These are phyloP conservation scores for Hymenoscyphus linearis DNA, from an alignment of 2,329 filamentous ascomycete genomes.

Conservation along the genomic window DNA sequence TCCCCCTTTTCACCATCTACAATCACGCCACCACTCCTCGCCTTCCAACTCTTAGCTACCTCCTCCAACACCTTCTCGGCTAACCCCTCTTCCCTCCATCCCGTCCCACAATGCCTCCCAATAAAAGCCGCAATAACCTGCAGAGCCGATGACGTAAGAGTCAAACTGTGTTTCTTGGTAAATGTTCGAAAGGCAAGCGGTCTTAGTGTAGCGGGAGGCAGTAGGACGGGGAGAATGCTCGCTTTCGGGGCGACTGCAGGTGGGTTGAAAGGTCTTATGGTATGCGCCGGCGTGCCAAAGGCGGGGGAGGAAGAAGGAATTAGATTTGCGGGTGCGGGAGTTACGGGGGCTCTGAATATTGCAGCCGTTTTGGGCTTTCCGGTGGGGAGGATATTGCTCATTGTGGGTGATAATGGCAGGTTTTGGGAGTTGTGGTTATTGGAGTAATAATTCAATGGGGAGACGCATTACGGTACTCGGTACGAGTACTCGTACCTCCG, in stretches of 20 bases:
- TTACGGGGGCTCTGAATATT: constrained; percentile 27
- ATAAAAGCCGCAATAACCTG: constrained; percentile 84
- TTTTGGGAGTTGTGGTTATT: neutral
- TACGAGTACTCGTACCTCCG: too few relatives aligned
- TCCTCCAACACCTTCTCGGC: constrained; percentile 92
- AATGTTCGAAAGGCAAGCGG: constrained; percentile 93
- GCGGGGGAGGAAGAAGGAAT: constrained; percentile 86
- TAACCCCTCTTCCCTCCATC: constrained; percentile 92
- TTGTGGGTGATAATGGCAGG: constrained; percentile 5
- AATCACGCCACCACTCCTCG: constrained; percentile 79
- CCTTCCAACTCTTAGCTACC: constrained; percentile 87
- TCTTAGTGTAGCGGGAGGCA: constrained; percentile 79
- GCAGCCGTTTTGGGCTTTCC: constrained; percentile 25
- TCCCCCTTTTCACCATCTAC: constrained; percentile 75
- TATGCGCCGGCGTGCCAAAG: constrained; percentile 81
- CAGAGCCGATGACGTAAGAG: constrained; percentile 80
- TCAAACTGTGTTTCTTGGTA: constrained; percentile 95
- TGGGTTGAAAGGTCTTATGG: constrained; percentile 56
- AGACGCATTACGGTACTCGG: too few relatives aligned
- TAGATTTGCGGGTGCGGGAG: constrained; percentile 40
- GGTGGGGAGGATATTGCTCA: constrained; percentile 24
- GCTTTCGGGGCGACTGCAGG: constrained; percentile 24
- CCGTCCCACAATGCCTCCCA: constrained; percentile 87
- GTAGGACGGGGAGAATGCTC: constrained; percentile 74
- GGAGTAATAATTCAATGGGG: neutral